These are phyloP conservation scores for Trichoderma afroharzianum DNA, from an alignment of 2,329 filamentous ascomycete genomes.

Conservation along the genomic window DNA sequence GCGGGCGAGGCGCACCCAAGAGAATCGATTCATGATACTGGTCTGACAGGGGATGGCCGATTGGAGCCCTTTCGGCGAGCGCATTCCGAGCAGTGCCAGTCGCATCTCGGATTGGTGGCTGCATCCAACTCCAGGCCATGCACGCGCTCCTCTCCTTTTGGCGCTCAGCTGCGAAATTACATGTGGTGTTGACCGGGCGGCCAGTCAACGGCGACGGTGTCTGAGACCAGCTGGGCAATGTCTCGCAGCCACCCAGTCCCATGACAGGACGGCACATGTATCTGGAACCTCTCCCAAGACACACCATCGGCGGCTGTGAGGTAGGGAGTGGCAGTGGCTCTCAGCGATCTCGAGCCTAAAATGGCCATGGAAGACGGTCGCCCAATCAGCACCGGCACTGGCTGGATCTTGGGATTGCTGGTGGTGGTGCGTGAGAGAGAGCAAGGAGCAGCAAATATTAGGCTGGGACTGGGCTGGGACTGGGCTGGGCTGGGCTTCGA, in stretches of 20 bases:
- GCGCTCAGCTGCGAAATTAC: background rate
- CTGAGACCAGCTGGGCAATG: constrained; percentile 16
- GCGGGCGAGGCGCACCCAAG: background rate
- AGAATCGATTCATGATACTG: background rate
- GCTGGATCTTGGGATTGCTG: background rate
- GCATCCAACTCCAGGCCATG: background rate
- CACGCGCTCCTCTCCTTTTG: background rate
- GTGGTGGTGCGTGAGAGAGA: background rate
- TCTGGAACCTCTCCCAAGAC: constrained; percentile 5
- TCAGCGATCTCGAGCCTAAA: constrained; percentile 14
- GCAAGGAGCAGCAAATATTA: constrained; percentile 6
- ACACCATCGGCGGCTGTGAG: constrained; percentile 2
- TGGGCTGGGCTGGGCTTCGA: background rate
- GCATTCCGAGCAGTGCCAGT: constrained; percentile 6
- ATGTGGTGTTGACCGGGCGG: constrained; percentile 1
- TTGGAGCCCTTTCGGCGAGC: constrained; percentile 7
- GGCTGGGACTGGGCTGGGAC: background rate
- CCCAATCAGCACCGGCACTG: constrained; percentile 7
- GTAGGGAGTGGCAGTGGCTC: constrained; percentile 9
- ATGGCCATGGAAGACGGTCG: background rate
- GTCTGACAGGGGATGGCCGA: constrained; percentile 4
- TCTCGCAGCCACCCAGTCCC: constrained; percentile 18
- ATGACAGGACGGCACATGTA: constrained; percentile 15
- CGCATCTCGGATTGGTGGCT: background rate
- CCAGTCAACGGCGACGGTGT: constrained; percentile 6